phyloP scores from a whole-genome alignment of 2,329 filamentous ascomycete genomes.

The Madurella mycetomatis region DNA sequence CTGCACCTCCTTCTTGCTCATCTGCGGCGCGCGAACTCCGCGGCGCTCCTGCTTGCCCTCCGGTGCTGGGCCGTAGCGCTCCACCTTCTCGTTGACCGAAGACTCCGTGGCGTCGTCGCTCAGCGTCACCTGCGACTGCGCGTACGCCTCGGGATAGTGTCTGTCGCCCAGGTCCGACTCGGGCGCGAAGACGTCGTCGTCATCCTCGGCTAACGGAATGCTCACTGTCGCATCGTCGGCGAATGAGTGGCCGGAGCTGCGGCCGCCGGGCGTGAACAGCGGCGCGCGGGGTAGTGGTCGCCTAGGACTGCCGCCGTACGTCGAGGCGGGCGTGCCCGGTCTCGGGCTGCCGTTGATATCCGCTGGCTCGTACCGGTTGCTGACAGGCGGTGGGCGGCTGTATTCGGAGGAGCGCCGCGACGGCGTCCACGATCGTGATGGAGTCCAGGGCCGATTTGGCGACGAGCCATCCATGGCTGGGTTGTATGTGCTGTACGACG shows the following conservation, averaged over 20 bases:
- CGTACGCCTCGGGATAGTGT: constrained; percentile 56
- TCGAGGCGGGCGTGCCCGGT: constrained; percentile 83
- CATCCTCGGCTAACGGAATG: constrained; percentile 61
- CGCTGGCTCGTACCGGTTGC: constrained; percentile 73
- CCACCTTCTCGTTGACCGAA: constrained; percentile 53
- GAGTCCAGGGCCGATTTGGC: constrained; percentile 56
- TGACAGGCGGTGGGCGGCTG: constrained; percentile 64
- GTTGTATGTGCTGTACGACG: constrained; percentile 57
- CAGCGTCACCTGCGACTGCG: constrained; percentile 50
- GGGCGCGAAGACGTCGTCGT: constrained; percentile 70
- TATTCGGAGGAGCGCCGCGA: constrained; percentile 57
- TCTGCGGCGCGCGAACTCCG: constrained; percentile 80
- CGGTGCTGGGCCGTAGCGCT: constrained; percentile 84
- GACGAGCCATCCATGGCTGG: constrained; percentile 43
- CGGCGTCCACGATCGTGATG: constrained; percentile 45
- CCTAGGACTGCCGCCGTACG: constrained; percentile 82
- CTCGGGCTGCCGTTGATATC: constrained; percentile 87
- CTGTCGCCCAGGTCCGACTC: constrained; percentile 50
- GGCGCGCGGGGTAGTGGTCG: constrained; percentile 85
- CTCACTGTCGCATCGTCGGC: constrained; percentile 66
- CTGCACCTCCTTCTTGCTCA: constrained; percentile 88
- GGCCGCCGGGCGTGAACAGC: constrained; percentile 57
- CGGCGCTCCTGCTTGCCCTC: constrained; percentile 81
- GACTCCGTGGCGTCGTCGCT: constrained; percentile 38
- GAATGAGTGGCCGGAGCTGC: constrained; percentile 45